phyloP scores from a whole-genome alignment of 164 flowering plant genomes.

The Buxus sempervirens region DNA sequence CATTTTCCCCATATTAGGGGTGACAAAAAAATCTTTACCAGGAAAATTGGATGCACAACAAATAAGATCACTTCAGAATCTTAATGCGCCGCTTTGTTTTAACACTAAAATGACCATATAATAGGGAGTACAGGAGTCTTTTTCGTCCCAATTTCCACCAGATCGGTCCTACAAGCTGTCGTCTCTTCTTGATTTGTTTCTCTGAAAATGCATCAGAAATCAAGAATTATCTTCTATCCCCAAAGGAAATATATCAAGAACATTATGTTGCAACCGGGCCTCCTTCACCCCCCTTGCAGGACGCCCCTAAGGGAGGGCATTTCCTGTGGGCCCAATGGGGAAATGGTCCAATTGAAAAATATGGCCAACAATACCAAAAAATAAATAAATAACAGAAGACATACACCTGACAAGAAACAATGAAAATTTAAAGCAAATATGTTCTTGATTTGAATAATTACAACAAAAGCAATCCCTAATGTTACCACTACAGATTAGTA shows the following conservation, averaged over 20 bases:
- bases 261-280: too few relatives aligned
- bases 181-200: slow-evolving; percentile 34
- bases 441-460: too few relatives aligned
- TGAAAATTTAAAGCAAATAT: too few relatives aligned
- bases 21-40: neutral
- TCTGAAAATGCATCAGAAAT: slow-evolving; percentile 27
- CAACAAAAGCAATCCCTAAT: too few relatives aligned
- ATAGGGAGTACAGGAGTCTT: slow-evolving; percentile 40
- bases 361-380: too few relatives aligned
- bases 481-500: too few relatives aligned
- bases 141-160: slow-evolving; percentile 92
- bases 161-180: slow-evolving; percentile 31
- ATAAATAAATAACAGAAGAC: too few relatives aligned
- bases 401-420: too few relatives aligned
- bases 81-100: slow-evolving; percentile 9
- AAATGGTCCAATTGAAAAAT: too few relatives aligned
- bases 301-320: too few relatives aligned
- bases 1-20: neutral
- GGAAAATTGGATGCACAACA: neutral
- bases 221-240: neutral
- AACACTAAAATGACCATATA: slow-evolving; percentile 7
- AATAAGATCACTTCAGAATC: neutral
- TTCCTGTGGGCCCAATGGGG: too few relatives aligned
- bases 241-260: neutral
- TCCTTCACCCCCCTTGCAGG: too few relatives aligned